These are phyloP conservation scores for Lactarius sp. DNA, from an alignment of 768 basidiomycete species.

Conservation along the genomic window DNA sequence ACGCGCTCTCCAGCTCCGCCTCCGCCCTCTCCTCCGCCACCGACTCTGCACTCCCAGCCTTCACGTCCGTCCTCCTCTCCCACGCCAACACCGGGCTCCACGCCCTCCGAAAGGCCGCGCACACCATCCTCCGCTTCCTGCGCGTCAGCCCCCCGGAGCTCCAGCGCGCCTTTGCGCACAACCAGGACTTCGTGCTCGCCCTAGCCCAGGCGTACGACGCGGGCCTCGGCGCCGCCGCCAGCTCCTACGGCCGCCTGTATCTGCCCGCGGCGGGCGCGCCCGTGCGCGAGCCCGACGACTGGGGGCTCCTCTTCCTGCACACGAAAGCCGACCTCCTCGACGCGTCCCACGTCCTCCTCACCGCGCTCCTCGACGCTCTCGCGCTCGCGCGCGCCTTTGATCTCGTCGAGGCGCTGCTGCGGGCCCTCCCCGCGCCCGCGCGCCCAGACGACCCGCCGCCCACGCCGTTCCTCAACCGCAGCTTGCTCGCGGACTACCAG, in stretches of 20 bases:
- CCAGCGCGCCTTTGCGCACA: conserved; percentile 48
- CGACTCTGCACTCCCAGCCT: conserved; percentile 45
- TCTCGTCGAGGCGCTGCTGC: conserved; percentile 53
- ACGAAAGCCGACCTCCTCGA: conserved; percentile 72
- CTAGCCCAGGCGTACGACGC: conserved; percentile 58
- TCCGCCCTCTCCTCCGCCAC: conserved; percentile 34
- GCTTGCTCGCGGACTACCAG: conserved; percentile 70
- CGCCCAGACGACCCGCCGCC: conserved; percentile 18
- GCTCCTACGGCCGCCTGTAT: conserved; percentile 55
- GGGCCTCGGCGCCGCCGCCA: conserved; percentile 50
- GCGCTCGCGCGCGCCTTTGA: conserved; percentile 51
- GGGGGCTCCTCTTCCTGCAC: conserved; percentile 67
- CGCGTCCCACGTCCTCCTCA: conserved; percentile 56
- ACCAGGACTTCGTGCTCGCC: conserved; percentile 48
- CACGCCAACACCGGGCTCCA: conserved; percentile 49
- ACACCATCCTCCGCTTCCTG: conserved; percentile 52
- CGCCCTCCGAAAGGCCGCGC: conserved; percentile 56
- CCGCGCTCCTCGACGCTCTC: conserved; percentile 46
- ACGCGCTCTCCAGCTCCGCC: conserved; percentile 36
- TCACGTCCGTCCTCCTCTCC: conserved; percentile 43
- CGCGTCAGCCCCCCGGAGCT: conserved; percentile 46
- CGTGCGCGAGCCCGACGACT: conserved; percentile 43
- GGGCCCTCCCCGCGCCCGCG: conserved; percentile 39
- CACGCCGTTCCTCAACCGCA: conserved; percentile 53
- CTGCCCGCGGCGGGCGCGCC: conserved; percentile 30